phyloP scores from a whole-genome alignment of 257 asterid species.

The Verbena officinalis region DNA sequence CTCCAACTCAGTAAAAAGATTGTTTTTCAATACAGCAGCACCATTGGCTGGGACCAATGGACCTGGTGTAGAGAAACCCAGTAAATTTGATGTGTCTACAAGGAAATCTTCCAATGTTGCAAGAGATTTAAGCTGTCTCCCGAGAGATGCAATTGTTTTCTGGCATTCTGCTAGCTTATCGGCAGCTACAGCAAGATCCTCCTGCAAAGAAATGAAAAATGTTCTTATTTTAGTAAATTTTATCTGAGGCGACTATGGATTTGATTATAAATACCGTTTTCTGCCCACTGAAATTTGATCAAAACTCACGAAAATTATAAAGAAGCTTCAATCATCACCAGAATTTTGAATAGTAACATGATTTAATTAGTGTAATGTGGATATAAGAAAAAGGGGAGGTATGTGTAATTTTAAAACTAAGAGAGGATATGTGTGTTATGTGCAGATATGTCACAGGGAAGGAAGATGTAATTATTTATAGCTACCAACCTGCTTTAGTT shows the following conservation, averaged over 20 bases:
- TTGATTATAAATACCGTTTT: too few species aligned
- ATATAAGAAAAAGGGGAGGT: too few species aligned
- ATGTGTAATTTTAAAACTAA: too few species aligned
- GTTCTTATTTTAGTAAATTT: background rate
- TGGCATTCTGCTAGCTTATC: slow-evolving; percentile 75
- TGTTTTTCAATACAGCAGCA: slow-evolving; percentile 16
- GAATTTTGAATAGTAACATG: too few species aligned
- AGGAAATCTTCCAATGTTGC: slow-evolving; percentile 73
- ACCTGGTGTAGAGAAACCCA: slow-evolving; percentile 44
- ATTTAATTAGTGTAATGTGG: too few species aligned
- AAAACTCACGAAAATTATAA: too few species aligned
- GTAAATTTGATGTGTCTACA: slow-evolving; percentile 57
- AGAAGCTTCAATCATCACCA: too few species aligned
- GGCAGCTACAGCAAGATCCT: slow-evolving; percentile 70
- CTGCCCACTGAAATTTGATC: too few species aligned
- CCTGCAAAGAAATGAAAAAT: slow-evolving; percentile 42
- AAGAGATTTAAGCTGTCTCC: slow-evolving; percentile 61
- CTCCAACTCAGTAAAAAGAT: slow-evolving; percentile 25
- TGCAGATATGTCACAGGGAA: too few species aligned
- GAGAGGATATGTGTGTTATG: too few species aligned
- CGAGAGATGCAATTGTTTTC: slow-evolving; percentile 72
- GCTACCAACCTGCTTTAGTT: slow-evolving; percentile 60
- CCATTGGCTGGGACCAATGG: slow-evolving; percentile 21
- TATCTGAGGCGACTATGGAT: background rate
- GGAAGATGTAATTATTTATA: too few species aligned